These are phyloP conservation scores for Melocanna baccifera DNA, from an alignment of 176 grass and related monocot genomes.

Conservation along the genomic window DNA sequence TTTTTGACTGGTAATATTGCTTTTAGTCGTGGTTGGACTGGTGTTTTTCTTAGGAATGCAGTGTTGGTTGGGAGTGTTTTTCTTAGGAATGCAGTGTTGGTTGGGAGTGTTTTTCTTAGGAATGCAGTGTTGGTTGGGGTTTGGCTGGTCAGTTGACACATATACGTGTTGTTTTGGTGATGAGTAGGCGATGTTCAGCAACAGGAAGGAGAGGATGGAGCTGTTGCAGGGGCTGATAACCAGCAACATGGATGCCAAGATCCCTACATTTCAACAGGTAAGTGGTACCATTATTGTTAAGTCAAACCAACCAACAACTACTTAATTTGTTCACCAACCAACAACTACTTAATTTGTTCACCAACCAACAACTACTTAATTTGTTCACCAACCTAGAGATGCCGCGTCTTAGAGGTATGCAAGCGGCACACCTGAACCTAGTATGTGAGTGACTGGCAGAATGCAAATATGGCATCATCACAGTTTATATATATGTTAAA, in stretches of 20 bases:
- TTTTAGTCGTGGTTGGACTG: background rate
- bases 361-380: background rate
- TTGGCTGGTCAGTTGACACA: background rate
- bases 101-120: background rate
- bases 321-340: constrained; percentile 22
- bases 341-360: constrained; percentile 32
- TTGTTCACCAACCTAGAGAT: constrained; percentile 21
- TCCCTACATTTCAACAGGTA: constrained; percentile 71
- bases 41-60: background rate
- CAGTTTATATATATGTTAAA: background rate
- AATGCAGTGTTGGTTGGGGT: background rate
- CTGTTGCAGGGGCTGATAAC: constrained; percentile 68
- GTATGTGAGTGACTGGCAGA: background rate
- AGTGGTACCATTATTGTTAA: background rate
- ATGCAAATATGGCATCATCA: background rate
- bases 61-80: background rate
- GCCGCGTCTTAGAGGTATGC: background rate
- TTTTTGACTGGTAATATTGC: background rate
- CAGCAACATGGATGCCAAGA: constrained; percentile 69
- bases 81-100: background rate
- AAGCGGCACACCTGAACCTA: background rate
- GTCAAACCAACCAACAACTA: constrained; percentile 18
- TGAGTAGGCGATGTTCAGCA: constrained; percentile 69
- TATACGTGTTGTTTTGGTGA: constrained; percentile 3
- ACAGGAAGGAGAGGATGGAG: constrained; percentile 75